These are phyloP conservation scores for Atkinsonella texensis DNA, from an alignment of 2,329 filamentous ascomycete genomes.

Conservation along the genomic window DNA sequence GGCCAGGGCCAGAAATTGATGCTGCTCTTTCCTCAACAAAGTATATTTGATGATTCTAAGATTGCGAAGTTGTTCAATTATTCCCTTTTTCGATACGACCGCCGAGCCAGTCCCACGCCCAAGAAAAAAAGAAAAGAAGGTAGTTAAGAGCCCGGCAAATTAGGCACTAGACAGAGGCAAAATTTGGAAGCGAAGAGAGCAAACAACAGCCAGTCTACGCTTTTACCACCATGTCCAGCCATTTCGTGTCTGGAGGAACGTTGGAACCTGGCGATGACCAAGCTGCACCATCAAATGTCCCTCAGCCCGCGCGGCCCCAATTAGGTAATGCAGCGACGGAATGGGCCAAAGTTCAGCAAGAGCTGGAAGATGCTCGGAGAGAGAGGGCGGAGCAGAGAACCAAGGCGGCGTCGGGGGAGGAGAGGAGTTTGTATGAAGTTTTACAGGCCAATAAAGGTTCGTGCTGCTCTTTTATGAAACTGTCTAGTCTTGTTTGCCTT, in stretches of 20 bases:
- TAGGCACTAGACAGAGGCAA: too few species aligned
- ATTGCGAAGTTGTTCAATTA: too few species aligned
- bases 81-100: too few species aligned
- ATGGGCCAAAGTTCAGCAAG: constrained; percentile 53
- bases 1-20: too few species aligned
- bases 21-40: too few species aligned
- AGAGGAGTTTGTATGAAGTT: constrained; percentile 60
- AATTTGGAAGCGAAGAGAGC: neutral
- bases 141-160: too few species aligned
- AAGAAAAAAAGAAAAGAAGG: too few species aligned
- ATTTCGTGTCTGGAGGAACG: constrained; percentile 44
- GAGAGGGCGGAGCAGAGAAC: constrained; percentile 39
- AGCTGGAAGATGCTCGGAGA: constrained; percentile 49
- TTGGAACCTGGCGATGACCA: constrained; percentile 24
- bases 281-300: constrained; percentile 11
- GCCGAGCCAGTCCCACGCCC: too few species aligned
- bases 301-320: neutral
- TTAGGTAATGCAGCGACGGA: constrained; percentile 25
- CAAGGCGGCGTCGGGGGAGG: constrained; percentile 28
- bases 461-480: neutral
- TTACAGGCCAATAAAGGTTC: constrained; percentile 75
- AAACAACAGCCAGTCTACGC: neutral
- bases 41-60: too few species aligned
- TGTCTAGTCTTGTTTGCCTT: neutral
- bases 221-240: constrained; percentile 31